Evolutionary conservation across 192 early-diverging fungal species (phyloP), one percentile per base, ranked within the genome.

Genomic region (Entrophospora sp.): DNA sequence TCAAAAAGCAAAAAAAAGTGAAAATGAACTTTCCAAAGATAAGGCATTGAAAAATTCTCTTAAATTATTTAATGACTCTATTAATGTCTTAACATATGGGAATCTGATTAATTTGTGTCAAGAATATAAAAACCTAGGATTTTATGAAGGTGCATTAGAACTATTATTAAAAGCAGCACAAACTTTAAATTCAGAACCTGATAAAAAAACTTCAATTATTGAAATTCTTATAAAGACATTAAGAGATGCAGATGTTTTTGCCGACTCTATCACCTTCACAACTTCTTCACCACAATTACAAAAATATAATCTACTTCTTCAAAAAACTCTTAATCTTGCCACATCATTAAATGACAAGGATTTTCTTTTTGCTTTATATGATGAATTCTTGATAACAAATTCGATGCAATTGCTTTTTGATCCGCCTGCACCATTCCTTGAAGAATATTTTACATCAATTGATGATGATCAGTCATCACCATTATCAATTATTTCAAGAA

Each of bases 361-460:
- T 22, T 66, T 66, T 12, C 34, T 66, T 51, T 66, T 66, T 30
- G 22, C 36, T 5, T 49, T 66, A 10, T 66, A 66, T 13, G 64
- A 66, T n/a, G 64, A 66, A 43, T 66, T 66, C 16, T 42, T 55
- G 7, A 16, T 9, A 20, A 51, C 36, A 13, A 37, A 43, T 10
- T 55, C 64, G 3, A 55, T 66, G 53, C 51, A 28, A 20, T 18
- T 43, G 36, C 18, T 66, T 8, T 66, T 66, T 66, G 36, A 55
- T 2, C 45, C 42, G 10, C 25, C 64, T 4, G 48, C 48, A 10
- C 64, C 64, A n/a, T 66, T 55, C 18, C 35, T 66, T 30, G 64
- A 66, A 30, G 51, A 52, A 30, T 66, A 66, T 32, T 38, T 66
- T 13, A 38, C 35, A 24, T 20, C 16, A 12, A 36, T 34, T 36